Base-by-base conservation (phyloP, 768 basidiomycete genomes). In the Leccinellum luteum region DNA sequence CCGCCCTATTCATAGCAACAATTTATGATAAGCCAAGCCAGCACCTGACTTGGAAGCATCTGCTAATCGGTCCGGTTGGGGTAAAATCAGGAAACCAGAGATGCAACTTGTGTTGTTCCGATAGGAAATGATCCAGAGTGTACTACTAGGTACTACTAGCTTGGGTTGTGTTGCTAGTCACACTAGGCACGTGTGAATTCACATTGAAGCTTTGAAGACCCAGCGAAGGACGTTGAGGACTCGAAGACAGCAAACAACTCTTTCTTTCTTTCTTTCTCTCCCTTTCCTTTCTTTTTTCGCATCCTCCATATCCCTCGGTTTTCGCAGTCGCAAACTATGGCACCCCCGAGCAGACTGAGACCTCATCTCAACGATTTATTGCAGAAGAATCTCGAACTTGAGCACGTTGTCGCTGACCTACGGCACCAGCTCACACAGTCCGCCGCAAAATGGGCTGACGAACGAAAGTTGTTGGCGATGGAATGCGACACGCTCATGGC, bases 311-410 rank as follows among this genome's bases (percentile, higher is more conserved):
- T 30, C 17, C 23, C 23, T 10, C 30, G 0, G 15, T 15, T 38
- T n/a, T 14, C 27, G 19, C 43, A 51, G 27, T 48, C 51, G 27
- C 54, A 48, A n/a, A 47, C 52, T 48, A 68, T 68, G 67, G 63
- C 66, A 50, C 67, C 67, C 2, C 67, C 68, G 8, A 69, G 58
- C 3, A 59, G 55, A 49, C 51, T 67, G 31, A 57, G 68, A 55
- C 68, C 67, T 25, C 67, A 70, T 48, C 67, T 68, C 57, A 58
- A 68, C 51, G 63, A 68, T 32, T 64, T 68, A 25, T 49, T 68
- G 19, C 67, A 68, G 34, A 68, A 68, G 60, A 68, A 68, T 54
- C 66, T 63, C 56, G 67, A 68, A 31, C 68, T 68, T 43, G 67
- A 68, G 57, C 67, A 68, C 25, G 48, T 63, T 8, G 68, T 68